Base-by-base conservation (phyloP, 495 filamentous ascomycete species). In the Astrocystis sublimbata region DNA sequence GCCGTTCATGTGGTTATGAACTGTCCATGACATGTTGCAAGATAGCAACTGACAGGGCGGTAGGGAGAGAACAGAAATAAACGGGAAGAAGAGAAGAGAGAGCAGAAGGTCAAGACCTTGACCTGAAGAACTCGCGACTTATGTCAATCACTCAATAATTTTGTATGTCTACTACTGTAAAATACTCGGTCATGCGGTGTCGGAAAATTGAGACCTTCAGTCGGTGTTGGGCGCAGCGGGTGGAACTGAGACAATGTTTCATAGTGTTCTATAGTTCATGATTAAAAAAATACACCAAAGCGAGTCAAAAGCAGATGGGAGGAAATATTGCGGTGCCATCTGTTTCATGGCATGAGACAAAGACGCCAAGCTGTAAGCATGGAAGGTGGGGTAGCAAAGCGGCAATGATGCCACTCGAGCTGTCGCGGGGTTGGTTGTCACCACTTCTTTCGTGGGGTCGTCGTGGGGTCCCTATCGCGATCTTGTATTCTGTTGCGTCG, bases 161-260 rank as follows among this genome's bases (percentile, higher is more conserved):
- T 60, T 60, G 57, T 60, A 60, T 60, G 57, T 60, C 45, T 50
- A 50, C 13, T 21, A 0, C 12, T 60, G 57, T 60, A 50, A 10
- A 50, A 13, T 60, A 60, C 2, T 7, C 17, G 17, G 13, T 15
- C 30, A 2, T 28, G 6, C 28, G 57, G 26, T 17, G 21, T 24
- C 9, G 40, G 19, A 9, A n/a, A 30, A 9, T 36, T 49, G 28
- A 33, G 43, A 30, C 13, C n/a, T 21, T 38, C 15, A 28, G 17
- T 19, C 17, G 6, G 12, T 56, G n/a, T 15, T n/a, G 15, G 54
- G 54, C 54, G 54, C 17, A 45, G 8, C 8, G 53, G 53, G 33
- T 35, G 40, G 21, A 45, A 57, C 45, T 13, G 35, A 3, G 42
- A 8, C 8, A 4, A 17, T 43, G 43, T 36, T 57, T 21, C 42